These are phyloP conservation scores for Alternaria consortialis DNA, from an alignment of 2,329 filamentous ascomycete species.

Conservation along the genomic window DNA sequence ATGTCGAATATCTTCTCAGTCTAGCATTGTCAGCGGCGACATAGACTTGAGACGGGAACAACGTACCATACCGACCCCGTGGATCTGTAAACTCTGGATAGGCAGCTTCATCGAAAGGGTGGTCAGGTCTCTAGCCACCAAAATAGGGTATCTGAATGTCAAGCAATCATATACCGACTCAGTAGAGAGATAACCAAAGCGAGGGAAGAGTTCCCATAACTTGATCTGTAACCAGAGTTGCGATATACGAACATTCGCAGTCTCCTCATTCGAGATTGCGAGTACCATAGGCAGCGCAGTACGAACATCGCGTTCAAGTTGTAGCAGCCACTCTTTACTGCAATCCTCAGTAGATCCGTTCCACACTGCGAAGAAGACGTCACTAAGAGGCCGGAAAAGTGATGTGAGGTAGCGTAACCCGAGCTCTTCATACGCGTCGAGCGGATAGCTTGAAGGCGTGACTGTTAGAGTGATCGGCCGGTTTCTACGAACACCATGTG, in stretches of 20 bases:
- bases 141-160: slow-evolving; percentile 70
- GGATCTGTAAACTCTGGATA: slow-evolving; percentile 33
- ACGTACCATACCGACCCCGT: slow-evolving; percentile 42
- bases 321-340: slow-evolving; percentile 64
- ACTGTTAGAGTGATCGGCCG: slow-evolving; percentile 75
- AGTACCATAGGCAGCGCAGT: slow-evolving; percentile 64
- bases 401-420: slow-evolving; percentile 65
- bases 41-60: background rate
- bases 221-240: slow-evolving; percentile 73
- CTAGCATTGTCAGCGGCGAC: slow-evolving; percentile 19
- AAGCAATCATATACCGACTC: slow-evolving; percentile 61
- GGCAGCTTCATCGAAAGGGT: slow-evolving; percentile 47
- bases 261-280: slow-evolving; percentile 61
- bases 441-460: slow-evolving; percentile 71
- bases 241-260: slow-evolving; percentile 65
- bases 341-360: slow-evolving; percentile 70
- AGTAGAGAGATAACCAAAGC: slow-evolving; percentile 62
- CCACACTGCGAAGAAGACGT: slow-evolving; percentile 70
- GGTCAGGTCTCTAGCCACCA: slow-evolving; percentile 69
- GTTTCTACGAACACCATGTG: slow-evolving; percentile 75
- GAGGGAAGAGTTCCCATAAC: slow-evolving; percentile 69
- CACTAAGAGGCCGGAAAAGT: slow-evolving; percentile 73
- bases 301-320: slow-evolving; percentile 69
- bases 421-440: slow-evolving; percentile 65
- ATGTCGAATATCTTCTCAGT: slow-evolving; percentile 45